phyloP scores from a whole-genome alignment of 441 rosid genomes.

The Croton setiger region DNA sequence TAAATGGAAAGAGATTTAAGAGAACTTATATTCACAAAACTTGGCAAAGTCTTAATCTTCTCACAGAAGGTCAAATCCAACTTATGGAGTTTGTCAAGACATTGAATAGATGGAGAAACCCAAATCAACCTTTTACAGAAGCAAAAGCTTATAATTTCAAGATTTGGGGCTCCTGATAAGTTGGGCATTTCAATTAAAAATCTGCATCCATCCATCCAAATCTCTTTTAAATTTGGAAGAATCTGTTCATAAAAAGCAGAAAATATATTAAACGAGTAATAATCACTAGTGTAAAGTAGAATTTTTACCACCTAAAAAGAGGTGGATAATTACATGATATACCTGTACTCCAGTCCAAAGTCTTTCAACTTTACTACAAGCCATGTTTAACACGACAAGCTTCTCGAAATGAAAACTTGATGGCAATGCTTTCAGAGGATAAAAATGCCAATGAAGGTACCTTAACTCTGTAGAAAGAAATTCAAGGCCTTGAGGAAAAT shows the following conservation, averaged over 20 bases:
- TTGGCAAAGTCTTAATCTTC: too few relatives aligned
- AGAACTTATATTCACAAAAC: too few relatives aligned
- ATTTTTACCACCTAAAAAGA: too few relatives aligned
- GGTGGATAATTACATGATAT: not conserved
- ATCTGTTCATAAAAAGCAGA: too few relatives aligned
- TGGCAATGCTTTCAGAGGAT: not conserved
- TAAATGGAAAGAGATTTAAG: not conserved
- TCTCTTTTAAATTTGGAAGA: not conserved
- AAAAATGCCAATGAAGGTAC: not conserved
- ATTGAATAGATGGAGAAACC: not conserved
- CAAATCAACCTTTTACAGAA: not conserved
- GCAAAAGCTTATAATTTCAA: not conserved
- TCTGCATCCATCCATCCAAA: not conserved
- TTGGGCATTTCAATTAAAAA: not conserved
- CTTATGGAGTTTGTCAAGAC: too few relatives aligned
- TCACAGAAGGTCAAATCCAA: not conserved
- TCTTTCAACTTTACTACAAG: constrained; percentile 6
- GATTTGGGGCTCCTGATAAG: not conserved
- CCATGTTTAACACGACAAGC: not conserved
- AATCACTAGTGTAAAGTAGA: too few relatives aligned
- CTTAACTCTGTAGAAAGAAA: not conserved
- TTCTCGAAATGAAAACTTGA: not conserved
- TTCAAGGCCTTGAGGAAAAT: not conserved
- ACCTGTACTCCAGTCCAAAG: constrained; percentile 26
- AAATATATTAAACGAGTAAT: too few relatives aligned